These are phyloP conservation scores for Erodium moschatum DNA, from an alignment of 441 rosid genomes.

Conservation along the genomic window DNA sequence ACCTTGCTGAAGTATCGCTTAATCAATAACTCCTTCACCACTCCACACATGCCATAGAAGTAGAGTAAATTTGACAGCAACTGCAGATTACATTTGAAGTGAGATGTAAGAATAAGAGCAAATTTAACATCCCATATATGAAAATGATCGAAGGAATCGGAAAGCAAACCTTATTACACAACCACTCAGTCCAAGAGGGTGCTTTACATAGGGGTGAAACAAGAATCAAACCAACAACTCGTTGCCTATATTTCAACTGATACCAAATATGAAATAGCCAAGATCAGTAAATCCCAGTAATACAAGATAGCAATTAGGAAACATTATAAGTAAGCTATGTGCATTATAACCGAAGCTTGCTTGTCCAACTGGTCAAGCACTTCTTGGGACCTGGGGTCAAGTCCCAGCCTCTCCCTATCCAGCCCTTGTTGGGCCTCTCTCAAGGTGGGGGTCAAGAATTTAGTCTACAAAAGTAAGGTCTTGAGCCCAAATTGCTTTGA, in stretches of 20 bases:
- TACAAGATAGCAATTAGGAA: background rate
- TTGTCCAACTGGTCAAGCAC: no score
- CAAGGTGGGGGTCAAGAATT: no score
- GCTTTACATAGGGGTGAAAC: conserved; percentile 83
- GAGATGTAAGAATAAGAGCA: background rate
- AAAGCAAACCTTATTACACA: conserved; percentile 21
- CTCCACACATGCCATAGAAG: conserved; percentile 85
- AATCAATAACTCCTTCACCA: conserved; percentile 73
- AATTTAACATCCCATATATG: no score
- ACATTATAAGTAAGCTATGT: background rate
- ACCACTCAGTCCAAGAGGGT: conserved; percentile 97
- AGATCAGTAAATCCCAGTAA: conserved; percentile 6
- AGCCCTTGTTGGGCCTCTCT: no score
- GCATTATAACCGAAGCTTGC: no score
- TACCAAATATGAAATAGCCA: background rate
- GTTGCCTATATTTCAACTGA: conserved; percentile 81
- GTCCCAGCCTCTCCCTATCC: no score
- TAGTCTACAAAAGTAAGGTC: no score
- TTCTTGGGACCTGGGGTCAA: no score
- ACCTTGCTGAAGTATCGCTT: conserved; percentile 95
- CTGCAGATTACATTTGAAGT: conserved; percentile 35
- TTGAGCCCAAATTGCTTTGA: no score
- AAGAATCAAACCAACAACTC: conserved; percentile 81
- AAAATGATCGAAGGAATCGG: background rate
- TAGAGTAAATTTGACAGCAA: conserved; percentile 72